A percentile compares a stretch with the other conserved stretches of the same genome.
Evolutionary conservation across 306 rosid species (phyloP).

Genomic region (Cucumis melo): DNA sequence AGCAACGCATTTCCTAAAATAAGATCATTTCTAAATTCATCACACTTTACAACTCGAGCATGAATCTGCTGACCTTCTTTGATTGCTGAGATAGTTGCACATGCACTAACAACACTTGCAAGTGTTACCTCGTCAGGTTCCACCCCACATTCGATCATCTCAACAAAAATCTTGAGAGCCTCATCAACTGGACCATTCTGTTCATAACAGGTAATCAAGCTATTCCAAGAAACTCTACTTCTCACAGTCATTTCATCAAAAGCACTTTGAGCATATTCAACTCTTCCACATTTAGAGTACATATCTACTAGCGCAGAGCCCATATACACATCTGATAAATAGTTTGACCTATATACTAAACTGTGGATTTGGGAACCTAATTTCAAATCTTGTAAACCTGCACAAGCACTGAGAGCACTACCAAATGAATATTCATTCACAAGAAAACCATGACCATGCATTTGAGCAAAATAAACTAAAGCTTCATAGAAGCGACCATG

Average conservation of each 20-base stretch:
- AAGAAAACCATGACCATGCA: background rate
- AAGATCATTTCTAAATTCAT: conserved; percentile 11
- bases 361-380: conserved; percentile 8
- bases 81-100: conserved; percentile 1
- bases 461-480: conserved; percentile 1
- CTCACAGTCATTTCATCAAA: conserved; percentile 5
- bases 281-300: conserved; percentile 11
- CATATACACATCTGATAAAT: conserved; percentile 8
- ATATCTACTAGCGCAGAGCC: conserved; percentile 10
- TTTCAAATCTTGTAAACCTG: conserved; percentile 9
- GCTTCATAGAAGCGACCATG: conserved; percentile 3
- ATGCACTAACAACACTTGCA: conserved; percentile 8
- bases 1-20: conserved; percentile 7
- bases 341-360: background rate
- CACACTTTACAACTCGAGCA: conserved; percentile 4
- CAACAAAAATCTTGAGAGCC: conserved; percentile 4
- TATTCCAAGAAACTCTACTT: conserved; percentile 8
- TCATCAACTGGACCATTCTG: conserved; percentile 8
- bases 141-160: conserved; percentile 2
- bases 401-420: conserved; percentile 13
- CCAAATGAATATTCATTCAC: conserved; percentile 9
- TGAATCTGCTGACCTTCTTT: conserved; percentile 11
- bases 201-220: conserved; percentile 13
- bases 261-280: conserved; percentile 6
- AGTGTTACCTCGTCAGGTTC: conserved; percentile 10